Conservation (phyloP, 805 yeast genomes). For the Starmera dryadoides region DNA sequence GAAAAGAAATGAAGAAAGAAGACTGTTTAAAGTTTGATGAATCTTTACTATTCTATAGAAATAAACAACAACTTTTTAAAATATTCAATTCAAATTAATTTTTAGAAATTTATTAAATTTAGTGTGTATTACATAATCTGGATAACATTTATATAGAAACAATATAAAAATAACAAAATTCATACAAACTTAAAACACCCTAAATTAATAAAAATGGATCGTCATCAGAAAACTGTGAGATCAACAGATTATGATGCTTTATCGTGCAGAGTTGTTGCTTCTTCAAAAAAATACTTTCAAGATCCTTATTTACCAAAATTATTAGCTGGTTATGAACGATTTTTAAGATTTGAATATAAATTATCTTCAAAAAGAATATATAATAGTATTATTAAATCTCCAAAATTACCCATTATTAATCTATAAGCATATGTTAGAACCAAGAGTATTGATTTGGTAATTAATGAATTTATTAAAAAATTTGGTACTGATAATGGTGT, state of each 20-base stretch:
- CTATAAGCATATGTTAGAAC: constrained; percentile 66
- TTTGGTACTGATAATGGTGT: constrained; percentile 18
- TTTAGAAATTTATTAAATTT: too few species aligned
- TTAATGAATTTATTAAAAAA: constrained; percentile 32
- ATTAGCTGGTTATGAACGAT: constrained; percentile 13
- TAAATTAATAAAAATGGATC: constrained; percentile 4
- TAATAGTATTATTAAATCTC: constrained; percentile 9
- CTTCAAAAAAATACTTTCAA: constrained; percentile 37
- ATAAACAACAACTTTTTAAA: too few species aligned
- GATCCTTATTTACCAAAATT: constrained; percentile 22
- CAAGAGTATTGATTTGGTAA: constrained; percentile 37
- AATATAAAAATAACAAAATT: too few species aligned
- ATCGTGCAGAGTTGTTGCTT: constrained; percentile 55
- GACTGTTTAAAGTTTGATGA: constrained; percentile 14
- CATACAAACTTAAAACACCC: too few species aligned
- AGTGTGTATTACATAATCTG: too few species aligned
- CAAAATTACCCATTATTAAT: constrained; percentile 53
- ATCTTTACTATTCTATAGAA: too few species aligned
- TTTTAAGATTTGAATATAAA: constrained; percentile 15
- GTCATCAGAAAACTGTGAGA: constrained; percentile 9
- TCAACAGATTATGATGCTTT: constrained; percentile 64
- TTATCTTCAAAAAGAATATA: constrained; percentile 12
- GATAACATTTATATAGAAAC: too few species aligned
- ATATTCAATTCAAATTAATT: too few species aligned
- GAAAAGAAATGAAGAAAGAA: constrained; percentile 18